Conservation (phyloP, 352 stramenopile species). For the Peronospora destructor region DNA sequence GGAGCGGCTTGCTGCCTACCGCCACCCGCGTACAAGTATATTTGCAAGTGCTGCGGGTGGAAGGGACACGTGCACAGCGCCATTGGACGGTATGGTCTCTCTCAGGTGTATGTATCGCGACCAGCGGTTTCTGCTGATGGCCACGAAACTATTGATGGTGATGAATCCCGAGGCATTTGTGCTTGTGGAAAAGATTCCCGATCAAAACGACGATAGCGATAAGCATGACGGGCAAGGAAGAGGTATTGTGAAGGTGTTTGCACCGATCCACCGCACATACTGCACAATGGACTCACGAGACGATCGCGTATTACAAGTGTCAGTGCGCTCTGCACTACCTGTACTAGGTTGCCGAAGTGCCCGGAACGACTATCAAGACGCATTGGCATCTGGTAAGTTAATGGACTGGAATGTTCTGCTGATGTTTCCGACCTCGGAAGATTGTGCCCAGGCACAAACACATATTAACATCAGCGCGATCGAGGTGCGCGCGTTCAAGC, state of each 20-base stretch:
- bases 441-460: slow-evolving; percentile 57
- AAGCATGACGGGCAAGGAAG: slow-evolving; percentile 23
- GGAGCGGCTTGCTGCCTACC: slow-evolving; percentile 45
- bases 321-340: slow-evolving; percentile 45
- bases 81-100: slow-evolving; percentile 62
- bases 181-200: slow-evolving; percentile 43
- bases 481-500: slow-evolving; percentile 72
- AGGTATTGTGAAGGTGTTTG: slow-evolving; percentile 53
- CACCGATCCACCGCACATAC: slow-evolving; percentile 66
- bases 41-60: slow-evolving; percentile 31
- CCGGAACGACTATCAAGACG: slow-evolving; percentile 32
- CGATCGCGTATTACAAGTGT: slow-evolving; percentile 63
- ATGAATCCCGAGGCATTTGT: slow-evolving; percentile 71
- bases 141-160: slow-evolving; percentile 54
- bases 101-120: slow-evolving; percentile 71
- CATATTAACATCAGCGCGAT: slow-evolving; percentile 67
- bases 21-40: slow-evolving; percentile 49
- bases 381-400: slow-evolving; percentile 17
- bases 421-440: slow-evolving; percentile 53
- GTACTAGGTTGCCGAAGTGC: slow-evolving; percentile 59
- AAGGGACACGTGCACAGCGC: slow-evolving; percentile 16
- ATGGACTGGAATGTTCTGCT: slow-evolving; percentile 56
- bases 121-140: slow-evolving; percentile 61
- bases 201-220: slow-evolving; percentile 25
- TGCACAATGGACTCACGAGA: slow-evolving; percentile 62